These are phyloP conservation scores for Nicotiana attenuata DNA, from an alignment of 257 asterid genomes.

Conservation along the genomic window DNA sequence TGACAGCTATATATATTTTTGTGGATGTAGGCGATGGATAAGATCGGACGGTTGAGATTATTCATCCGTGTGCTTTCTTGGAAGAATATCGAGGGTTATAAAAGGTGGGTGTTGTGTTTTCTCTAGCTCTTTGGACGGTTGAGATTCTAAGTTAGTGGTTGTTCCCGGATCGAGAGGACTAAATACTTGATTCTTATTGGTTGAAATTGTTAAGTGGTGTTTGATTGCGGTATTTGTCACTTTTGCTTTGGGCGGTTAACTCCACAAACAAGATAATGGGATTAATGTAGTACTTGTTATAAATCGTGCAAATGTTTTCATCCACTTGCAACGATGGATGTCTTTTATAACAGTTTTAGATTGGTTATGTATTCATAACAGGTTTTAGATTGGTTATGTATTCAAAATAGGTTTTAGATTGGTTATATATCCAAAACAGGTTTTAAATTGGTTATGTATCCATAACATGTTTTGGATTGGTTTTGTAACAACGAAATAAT, in stretches of 20 bases:
- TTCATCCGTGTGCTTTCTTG: conserved; percentile 27
- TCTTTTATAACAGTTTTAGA: too few relatives aligned
- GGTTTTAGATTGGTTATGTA: too few relatives aligned
- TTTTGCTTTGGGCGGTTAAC: background rate
- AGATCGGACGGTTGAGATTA: conserved; percentile 46
- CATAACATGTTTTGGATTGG: too few relatives aligned
- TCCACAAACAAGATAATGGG: background rate
- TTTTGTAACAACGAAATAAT: too few relatives aligned
- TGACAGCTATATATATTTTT: conserved; percentile 30
- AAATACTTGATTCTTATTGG: conserved; percentile 32
- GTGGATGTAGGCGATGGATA: conserved; percentile 1
- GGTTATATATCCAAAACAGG: too few relatives aligned
- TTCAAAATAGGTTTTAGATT: too few relatives aligned
- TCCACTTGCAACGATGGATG: too few relatives aligned
- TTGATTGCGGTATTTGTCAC: background rate
- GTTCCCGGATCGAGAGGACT: conserved; percentile 35
- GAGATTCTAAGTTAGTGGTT: conserved; percentile 21
- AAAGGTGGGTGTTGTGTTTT: conserved; percentile 48
- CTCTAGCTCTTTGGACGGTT: conserved; percentile 36
- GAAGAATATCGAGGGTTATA: conserved; percentile 40
- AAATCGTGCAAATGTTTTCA: too few relatives aligned
- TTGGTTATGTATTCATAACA: too few relatives aligned
- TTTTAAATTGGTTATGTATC: too few relatives aligned
- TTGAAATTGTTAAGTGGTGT: background rate
- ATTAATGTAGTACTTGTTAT: too few relatives aligned